Percentiles rank a stretch among this genome's conserved stretches.
phyloP scores from a whole-genome alignment of 306 rosid species.

The Ceratonia siliqua region DNA sequence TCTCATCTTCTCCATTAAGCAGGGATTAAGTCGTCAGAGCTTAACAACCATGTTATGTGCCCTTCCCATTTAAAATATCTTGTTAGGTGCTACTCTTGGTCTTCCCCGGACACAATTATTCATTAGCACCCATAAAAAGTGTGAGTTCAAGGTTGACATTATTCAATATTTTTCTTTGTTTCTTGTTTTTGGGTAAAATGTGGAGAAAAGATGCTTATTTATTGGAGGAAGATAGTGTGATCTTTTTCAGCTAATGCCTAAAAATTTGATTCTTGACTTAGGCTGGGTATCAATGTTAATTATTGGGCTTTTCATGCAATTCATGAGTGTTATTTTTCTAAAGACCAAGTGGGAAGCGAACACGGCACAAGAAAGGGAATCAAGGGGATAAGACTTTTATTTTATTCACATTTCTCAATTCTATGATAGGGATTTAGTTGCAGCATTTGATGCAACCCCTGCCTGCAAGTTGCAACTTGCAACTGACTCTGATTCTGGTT shows the following conservation, averaged over 20 bases:
- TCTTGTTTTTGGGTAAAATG: background rate
- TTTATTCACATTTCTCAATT: constrained; percentile 34
- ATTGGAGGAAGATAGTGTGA: background rate
- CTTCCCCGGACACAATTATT: constrained; percentile 18
- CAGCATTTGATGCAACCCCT: constrained; percentile 41
- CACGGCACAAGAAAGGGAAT: constrained; percentile 35
- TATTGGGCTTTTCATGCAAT: constrained; percentile 40
- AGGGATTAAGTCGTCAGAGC: background rate
- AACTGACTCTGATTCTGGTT: constrained; percentile 35
- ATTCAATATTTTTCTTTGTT: background rate
- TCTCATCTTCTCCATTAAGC: constrained; percentile 36
- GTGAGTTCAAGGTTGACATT: constrained; percentile 25
- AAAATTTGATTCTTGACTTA: constrained; percentile 39
- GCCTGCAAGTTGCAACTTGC: constrained; percentile 41
- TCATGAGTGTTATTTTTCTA: constrained; percentile 41
- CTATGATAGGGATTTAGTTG: constrained; percentile 35
- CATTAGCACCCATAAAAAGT: background rate
- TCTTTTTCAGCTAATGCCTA: background rate
- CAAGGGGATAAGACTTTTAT: constrained; percentile 28
- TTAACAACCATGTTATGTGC: constrained; percentile 25
- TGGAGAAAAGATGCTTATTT: background rate
- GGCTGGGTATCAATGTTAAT: constrained; percentile 2
- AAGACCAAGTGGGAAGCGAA: constrained; percentile 40
- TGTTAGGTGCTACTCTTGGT: constrained; percentile 26
- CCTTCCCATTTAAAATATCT: constrained; percentile 27